Base-by-base conservation (phyloP, 768 basidiomycete genomes). In the Punctularia strigosozonata region DNA sequence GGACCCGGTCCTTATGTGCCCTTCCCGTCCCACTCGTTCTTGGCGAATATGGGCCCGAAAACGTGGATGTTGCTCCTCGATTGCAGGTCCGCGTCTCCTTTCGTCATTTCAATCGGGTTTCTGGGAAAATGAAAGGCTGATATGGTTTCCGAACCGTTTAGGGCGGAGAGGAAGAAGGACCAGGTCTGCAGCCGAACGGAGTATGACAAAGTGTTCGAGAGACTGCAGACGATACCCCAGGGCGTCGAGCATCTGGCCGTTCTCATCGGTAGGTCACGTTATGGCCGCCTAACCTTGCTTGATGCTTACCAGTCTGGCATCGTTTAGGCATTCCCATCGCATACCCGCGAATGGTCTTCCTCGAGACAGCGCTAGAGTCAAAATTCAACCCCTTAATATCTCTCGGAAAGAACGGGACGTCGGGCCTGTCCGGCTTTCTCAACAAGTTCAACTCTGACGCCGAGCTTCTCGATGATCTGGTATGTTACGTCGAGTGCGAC, bases 391-490 rank as follows among this genome's bases (percentile, higher is more conserved):
- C 92, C 2, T 59, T 97, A 31, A 73, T 81, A 25, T 70, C 77
- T 3, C 64, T 97, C 6, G 84, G 81, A 6, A 71, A 75, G 53
- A 62, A 64, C 31, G 83, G 84, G 6, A 63, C 72, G 1, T 44
- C 84, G 37, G 82, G 82, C 15, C 54, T 89, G 31, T 71, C 73
- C 22, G 81, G 86, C 10, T 84, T 92, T 49, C 78, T 87, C 23
- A 89, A 92, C 54, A 84, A 86, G 54, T 91, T 90, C 58, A 90
- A 91, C 56, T 73, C 73, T n/a, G 85, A 87, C 31, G 85, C 91
- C 1, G 95, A 98, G 59, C 61, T 99, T 21, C 68, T 97, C 40
- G 94, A 98, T 58, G 94, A 99, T 61, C 63, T 92, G 58, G 84
- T 82, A 44, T 24, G 69, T 50, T 6, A 35, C 37, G 4, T 31